Evolutionary conservation across 176 grass and related monocot species (phyloP), one percentile per base, ranked within the genome.

Genomic region (Zizania latifolia): DNA sequence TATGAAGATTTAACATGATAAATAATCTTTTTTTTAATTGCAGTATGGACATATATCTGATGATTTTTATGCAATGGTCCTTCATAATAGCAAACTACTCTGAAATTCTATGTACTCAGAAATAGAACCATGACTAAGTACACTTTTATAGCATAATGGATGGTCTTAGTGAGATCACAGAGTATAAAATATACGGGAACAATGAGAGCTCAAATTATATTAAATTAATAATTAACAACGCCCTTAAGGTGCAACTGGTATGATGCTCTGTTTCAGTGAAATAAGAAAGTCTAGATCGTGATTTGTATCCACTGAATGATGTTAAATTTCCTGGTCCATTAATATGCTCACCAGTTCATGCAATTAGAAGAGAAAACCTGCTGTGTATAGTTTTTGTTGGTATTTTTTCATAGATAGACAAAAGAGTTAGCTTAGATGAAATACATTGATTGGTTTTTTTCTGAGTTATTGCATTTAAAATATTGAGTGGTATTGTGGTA

Each of bases 41-140:
- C 77, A 82, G 58, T 46, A 38, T 66, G 46, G 40, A n/a, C 65
- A 12, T 31, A 53, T 64, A 63, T 35, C 8, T 16, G 56, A 39
- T 46, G 53, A n/a, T 70, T 71, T 34, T 71, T 62, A 38, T 51
- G 40, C 50, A 31, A 73, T 72, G 48, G 2, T 4, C 21, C 62
- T 78, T 30, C 19, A 27, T 78, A 67, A 41, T 71, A 48, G 29
- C 27, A 31, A 70, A 44, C 38, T 51, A 26, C 30, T 81, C 30
- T 71, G 21, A 72, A 68, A 62, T 61, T 81, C 38, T 50, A 48
- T 62, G 19, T 81, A 6, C 30, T 51, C 68, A 67, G 31, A 53
- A 34, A 8, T 34, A 45, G 16, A 58, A 32, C 28, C 53, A 40
- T 35, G 34, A 80, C 24, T 30, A 29, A 48, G 23, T 44, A 19